A percentile compares a stretch with the other conserved stretches of the same genome.
Conservation (phyloP, 1,139 yeast genomes). For the Candida sanyaensis region DNA sequence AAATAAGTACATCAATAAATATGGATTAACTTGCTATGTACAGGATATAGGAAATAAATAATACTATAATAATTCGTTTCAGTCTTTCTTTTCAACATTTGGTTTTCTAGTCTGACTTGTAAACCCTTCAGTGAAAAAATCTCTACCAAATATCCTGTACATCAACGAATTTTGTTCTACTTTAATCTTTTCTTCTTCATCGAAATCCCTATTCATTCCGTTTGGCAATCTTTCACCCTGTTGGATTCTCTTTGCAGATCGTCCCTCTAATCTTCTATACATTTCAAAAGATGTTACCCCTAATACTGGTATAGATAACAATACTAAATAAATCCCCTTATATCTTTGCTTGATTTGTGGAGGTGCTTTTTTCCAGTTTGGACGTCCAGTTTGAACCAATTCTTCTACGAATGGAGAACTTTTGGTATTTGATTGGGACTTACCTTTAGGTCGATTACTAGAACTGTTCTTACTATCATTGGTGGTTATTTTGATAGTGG, state of each 20-base stretch:
- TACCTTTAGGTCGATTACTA: conserved; percentile 15
- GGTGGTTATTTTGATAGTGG: conserved; percentile 9
- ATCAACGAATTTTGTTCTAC: conserved; percentile 39
- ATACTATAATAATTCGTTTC: background rate
- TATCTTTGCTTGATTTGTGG: conserved; percentile 44
- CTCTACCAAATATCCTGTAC: conserved; percentile 45
- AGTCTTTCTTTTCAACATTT: conserved; percentile 9
- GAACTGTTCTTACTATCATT: conserved; percentile 10
- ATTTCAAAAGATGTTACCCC: conserved; percentile 38
- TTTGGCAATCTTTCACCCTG: conserved; percentile 44
- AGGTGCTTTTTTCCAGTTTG: conserved; percentile 47
- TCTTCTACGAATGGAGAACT: conserved; percentile 37
- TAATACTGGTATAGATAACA: conserved; percentile 42
- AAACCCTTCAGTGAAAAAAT: conserved; percentile 48
- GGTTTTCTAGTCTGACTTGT: conserved; percentile 43
- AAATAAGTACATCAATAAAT: conserved; percentile 15
- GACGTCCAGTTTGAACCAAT: conserved; percentile 40
- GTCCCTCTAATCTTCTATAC: conserved; percentile 41
- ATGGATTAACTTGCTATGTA: background rate
- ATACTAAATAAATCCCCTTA: conserved; percentile 40
- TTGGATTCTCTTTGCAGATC: conserved; percentile 42
- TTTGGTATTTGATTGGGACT: conserved; percentile 17
- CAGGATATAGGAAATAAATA: conserved; percentile 5
- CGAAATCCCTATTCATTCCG: conserved; percentile 34
- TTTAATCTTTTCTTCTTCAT: conserved; percentile 43